Base-by-base conservation (phyloP, 2,329 filamentous ascomycete species). In the Epichloe brachyelytri region DNA sequence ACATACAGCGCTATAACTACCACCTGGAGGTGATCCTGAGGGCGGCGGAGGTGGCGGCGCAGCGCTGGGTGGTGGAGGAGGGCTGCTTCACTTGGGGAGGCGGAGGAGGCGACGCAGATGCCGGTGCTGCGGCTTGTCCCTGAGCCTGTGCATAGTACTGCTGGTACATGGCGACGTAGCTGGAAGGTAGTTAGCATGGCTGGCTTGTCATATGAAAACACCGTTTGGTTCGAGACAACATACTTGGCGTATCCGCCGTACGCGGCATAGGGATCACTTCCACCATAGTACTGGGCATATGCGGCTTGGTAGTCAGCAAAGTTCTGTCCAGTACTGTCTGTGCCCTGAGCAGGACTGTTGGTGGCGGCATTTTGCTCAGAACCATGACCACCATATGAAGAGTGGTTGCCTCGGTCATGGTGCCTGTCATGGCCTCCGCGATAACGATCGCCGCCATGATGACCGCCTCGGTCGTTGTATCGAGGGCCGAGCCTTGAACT, bases 241-340 rank as follows among this genome's bases (percentile, higher is more conserved):
- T 77, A 87, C 71, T 85, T 86, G 59, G 83, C 79, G 67, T 93
- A 96, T 50, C 91, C 91, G 55, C 91, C 91, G 59, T 93, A 96
- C 8, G 86, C 82, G 41, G 88, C 88, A 65, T 96, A 96, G 0
- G 90, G 91, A 62, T 96, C 88, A 55, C 78, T 73, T 50, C 75
- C 74, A 55, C 75, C 76, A 55, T 90, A 91, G 66, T 94, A 93
- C 64, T 89, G 85, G 3, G 86, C 84, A 65, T 94, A 94, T 62
- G 91, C 86, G 17, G 85, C 81, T 49, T 80, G 80, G 65, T 93
- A 93, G 60, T 94, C 86, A 5, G 62, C 56, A 8, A 60, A 57
- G 41, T 54, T 36, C 48, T 54, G 61, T 37, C 56, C 60, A 10
- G 65, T 53, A 45, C 57, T 62, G 53, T 60, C 59, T 14, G 60